phyloP scores from a whole-genome alignment of 2,329 filamentous ascomycete species.

The Trichoderma koningiopsis region DNA sequence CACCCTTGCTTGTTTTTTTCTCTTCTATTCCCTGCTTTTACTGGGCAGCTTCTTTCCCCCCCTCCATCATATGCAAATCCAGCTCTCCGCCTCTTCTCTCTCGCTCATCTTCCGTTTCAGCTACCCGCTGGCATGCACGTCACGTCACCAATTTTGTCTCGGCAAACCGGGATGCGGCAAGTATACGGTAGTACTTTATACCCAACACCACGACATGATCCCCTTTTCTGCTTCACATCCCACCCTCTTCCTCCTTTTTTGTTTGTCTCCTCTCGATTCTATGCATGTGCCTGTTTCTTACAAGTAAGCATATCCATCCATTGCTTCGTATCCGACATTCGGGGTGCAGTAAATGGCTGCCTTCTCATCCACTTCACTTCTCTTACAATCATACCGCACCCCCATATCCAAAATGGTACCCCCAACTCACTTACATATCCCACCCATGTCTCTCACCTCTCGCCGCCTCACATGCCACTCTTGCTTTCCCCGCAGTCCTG shows the following conservation, averaged over 20 bases:
- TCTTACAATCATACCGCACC: neutral
- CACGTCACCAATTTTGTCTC: conserved; percentile 17
- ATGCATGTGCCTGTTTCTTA: neutral
- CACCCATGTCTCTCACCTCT: neutral
- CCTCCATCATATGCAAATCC: neutral
- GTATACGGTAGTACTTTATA: neutral
- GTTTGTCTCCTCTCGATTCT: neutral
- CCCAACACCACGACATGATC: neutral
- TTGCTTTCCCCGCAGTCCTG: conserved; percentile 10
- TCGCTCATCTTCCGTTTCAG: conserved; percentile 18
- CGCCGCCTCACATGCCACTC: conserved; percentile 23
- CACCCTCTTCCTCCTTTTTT: neutral
- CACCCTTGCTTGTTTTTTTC: neutral
- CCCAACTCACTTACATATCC: neutral
- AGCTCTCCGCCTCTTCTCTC: neutral
- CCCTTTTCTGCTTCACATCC: neutral
- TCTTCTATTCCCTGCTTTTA: neutral
- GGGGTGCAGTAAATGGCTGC: neutral
- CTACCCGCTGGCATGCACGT: conserved; percentile 22
- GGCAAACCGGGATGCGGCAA: neutral
- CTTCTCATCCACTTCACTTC: neutral
- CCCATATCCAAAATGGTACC: neutral
- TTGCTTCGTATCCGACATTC: neutral
- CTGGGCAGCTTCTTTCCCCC: neutral
- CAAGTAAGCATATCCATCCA: neutral